phyloP scores from a whole-genome alignment of 2,329 filamentous ascomycete genomes.

The Coniella lustricola region DNA sequence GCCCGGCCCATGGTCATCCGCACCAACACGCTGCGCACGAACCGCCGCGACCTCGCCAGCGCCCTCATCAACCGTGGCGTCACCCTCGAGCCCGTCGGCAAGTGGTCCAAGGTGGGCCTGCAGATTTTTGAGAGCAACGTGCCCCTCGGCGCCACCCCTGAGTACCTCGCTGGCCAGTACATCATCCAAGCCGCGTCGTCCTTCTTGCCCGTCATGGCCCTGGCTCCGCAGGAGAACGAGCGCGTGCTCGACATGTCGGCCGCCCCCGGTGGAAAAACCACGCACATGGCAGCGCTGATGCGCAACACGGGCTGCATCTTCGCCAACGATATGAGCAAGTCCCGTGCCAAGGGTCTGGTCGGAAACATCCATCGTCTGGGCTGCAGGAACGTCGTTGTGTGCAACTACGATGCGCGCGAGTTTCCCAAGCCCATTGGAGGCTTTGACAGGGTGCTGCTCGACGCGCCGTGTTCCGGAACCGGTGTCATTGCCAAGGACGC shows the following conservation, averaged over 20 bases:
- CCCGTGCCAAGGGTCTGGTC: constrained; percentile 91
- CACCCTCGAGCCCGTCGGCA: constrained; percentile 90
- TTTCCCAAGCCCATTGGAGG: constrained; percentile 93
- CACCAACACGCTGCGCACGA: constrained; percentile 84
- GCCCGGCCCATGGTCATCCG: constrained; percentile 89
- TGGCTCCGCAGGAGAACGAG: constrained; percentile 89
- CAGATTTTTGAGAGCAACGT: constrained; percentile 88
- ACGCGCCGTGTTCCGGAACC: constrained; percentile 93
- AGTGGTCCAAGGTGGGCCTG: constrained; percentile 96
- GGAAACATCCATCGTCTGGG: constrained; percentile 96
- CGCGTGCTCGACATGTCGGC: constrained; percentile 90
- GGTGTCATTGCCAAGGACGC: constrained; percentile 97
- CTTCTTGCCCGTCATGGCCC: constrained; percentile 95
- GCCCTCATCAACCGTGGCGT: constrained; percentile 93
- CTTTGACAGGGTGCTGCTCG: constrained; percentile 88
- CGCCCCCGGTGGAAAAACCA: constrained; percentile 92
- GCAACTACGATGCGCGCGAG: constrained; percentile 88
- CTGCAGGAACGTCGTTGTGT: constrained; percentile 88
- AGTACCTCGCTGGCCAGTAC: constrained; percentile 96
- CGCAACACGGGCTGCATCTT: constrained; percentile 94
- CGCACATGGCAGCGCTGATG: constrained; percentile 93
- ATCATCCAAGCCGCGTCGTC: constrained; percentile 95
- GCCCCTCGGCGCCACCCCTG: constrained; percentile 87
- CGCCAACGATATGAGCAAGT: constrained; percentile 93
- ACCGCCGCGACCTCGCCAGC: constrained; percentile 76